Base-by-base conservation (phyloP, 768 basidiomycete species). In the Phanerochaete sordida region DNA sequence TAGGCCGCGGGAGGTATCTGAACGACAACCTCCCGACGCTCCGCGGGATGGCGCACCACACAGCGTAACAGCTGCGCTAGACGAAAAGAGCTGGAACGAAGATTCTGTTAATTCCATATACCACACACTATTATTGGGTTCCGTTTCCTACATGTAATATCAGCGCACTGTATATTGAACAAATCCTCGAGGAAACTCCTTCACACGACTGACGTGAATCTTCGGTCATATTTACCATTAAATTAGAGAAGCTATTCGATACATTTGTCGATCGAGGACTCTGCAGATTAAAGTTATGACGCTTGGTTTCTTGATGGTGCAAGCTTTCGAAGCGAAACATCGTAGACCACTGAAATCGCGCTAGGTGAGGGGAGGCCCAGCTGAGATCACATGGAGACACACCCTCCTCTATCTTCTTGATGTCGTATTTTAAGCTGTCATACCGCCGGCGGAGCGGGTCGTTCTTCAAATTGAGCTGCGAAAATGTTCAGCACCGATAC, bases 391-490 rank as follows among this genome's bases (percentile, higher is more conserved):
- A 52, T 56, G 46, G 57, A 39, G 56, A 16, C 77, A 50, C 58
- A 83, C 91, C 91, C 85, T 93, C 91, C 75, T 93, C 91, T 19
- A 93, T 88, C 67, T 91, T 92, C 72, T 92, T 92, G 62, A 93
- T 82, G 69, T 92, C 91, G 63, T 93, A 93, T 68, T 93, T 93
- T 33, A 93, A 75, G 63, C 88, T 84, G 68, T 93, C 91, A 68
- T 89, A 93, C 56, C 90, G 76, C 60, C 89, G 81, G 3, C 91
- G 84, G 19, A 93, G 74, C 0, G 77, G 68, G 66, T 93, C 91
- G 59, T 93, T 93, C 69, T 93, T 93, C 21, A 93, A 76, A 66
- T 92, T 93, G 15, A 93, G 77, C 91, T 91, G 63, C 1, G 37
- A 48, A 31, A n/a, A 26, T 52, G 15, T 47, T 57, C 15, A 44